Conservation (phyloP, 2,329 filamentous ascomycete genomes). For the Penicillium janthinellum region DNA sequence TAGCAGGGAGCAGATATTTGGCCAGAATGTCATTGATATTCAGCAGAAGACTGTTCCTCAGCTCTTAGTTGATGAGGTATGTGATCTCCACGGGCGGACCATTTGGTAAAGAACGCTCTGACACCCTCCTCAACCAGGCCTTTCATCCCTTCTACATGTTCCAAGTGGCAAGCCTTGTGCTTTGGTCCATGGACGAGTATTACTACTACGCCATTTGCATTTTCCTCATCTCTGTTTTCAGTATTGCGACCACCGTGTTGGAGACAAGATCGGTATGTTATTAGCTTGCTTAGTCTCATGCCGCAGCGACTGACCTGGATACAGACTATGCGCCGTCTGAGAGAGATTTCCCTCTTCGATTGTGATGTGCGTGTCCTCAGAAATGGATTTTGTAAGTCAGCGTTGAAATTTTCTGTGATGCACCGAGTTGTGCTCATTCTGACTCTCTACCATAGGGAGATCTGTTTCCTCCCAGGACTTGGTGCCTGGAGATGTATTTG, state of each 20-base stretch:
- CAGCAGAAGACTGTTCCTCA: constrained; percentile 82
- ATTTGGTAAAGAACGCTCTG: constrained; percentile 8
- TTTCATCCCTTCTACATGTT: constrained; percentile 99
- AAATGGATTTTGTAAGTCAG: constrained; percentile 80
- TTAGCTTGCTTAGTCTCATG: constrained; percentile 2
- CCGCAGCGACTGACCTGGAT: constrained; percentile 12
- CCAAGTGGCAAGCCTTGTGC: constrained; percentile 86
- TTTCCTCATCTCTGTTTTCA: constrained; percentile 89
- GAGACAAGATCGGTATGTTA: constrained; percentile 77
- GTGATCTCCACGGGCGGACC: not conserved
- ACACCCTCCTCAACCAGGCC: constrained; percentile 54
- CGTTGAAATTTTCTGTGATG: not conserved
- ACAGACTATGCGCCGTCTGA: constrained; percentile 82
- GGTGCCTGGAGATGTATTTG: constrained; percentile 94
- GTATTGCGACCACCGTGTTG: constrained; percentile 83
- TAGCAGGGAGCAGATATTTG: constrained; percentile 82
- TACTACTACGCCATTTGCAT: constrained; percentile 98
- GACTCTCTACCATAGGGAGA: constrained; percentile 60
- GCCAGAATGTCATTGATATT: constrained; percentile 87
- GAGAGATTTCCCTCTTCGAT: constrained; percentile 91
- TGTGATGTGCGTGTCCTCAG: constrained; percentile 92
- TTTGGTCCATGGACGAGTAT: constrained; percentile 96
- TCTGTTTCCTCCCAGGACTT: constrained; percentile 83
- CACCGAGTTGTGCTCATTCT: constrained; percentile 2
- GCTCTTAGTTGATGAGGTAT: constrained; percentile 82